Percentiles rank a stretch among this genome's conserved stretches.
Conservation (phyloP, 371 early-diverging fungal genomes). For the Parasitella parasitica region DNA sequence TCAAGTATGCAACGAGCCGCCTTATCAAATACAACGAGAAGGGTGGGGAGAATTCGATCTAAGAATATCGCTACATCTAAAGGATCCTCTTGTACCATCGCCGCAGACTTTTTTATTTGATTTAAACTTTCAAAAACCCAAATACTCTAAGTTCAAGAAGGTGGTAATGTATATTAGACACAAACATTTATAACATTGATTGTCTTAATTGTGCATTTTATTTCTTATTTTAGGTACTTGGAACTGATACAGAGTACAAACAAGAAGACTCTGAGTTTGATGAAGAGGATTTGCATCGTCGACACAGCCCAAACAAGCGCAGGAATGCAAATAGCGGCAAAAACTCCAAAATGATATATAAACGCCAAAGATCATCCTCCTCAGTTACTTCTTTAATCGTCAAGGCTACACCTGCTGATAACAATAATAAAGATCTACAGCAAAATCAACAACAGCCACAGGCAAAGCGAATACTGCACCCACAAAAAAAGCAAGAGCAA, state of each 20-base stretch:
- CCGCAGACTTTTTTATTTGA: not conserved
- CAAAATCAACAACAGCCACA: not conserved
- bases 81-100: not conserved
- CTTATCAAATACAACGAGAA: not conserved
- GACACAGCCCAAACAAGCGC: too few relatives aligned
- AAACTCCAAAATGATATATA: not conserved
- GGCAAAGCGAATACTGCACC: not conserved
- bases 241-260: not conserved
- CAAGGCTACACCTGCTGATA: not conserved
- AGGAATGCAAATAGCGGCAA: too few relatives aligned
- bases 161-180: not conserved
- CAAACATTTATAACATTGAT: not conserved
- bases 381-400: not conserved
- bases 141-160: not conserved
- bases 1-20: not conserved
- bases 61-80: not conserved
- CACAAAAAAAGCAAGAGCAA: not conserved
- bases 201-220: not conserved
- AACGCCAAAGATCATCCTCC: not conserved
- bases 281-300: too few relatives aligned
- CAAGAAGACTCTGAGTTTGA: not conserved
- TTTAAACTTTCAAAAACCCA: conserved; percentile 1
- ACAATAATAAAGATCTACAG: not conserved
- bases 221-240: not conserved
- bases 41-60: conserved; percentile 13